These are phyloP conservation scores for Camelina hispida DNA, from an alignment of 345 rosid species.

Conservation along the genomic window DNA sequence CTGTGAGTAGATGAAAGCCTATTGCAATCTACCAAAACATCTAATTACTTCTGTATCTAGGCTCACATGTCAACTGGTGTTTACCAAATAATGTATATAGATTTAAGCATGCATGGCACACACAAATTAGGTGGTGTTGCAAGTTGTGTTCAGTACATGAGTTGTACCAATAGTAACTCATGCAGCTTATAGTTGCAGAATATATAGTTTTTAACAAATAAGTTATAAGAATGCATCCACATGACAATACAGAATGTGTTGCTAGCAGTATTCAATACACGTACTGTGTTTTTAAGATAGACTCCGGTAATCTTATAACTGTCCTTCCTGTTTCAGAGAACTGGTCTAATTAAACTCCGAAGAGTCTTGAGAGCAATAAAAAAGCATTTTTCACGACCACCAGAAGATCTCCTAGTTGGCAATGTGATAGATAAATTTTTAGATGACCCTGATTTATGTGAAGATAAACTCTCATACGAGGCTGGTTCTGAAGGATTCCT, in stretches of 20 bases:
- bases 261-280: slow-evolving; percentile 6
- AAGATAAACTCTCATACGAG: slow-evolving; percentile 80
- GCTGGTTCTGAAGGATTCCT: slow-evolving; percentile 89
- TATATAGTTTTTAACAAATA: slow-evolving; percentile 15
- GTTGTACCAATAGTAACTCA: slow-evolving; percentile 22
- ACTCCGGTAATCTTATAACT: slow-evolving; percentile 32
- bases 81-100: slow-evolving; percentile 18
- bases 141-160: slow-evolving; percentile 19
- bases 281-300: slow-evolving; percentile 22
- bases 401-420: slow-evolving; percentile 76
- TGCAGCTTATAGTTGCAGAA: slow-evolving; percentile 7
- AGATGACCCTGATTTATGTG: slow-evolving; percentile 83
- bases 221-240: slow-evolving; percentile 21
- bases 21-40: slow-evolving; percentile 9
- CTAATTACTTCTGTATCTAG: slow-evolving; percentile 21
- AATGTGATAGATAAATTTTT: slow-evolving; percentile 85
- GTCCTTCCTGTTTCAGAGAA: slow-evolving; percentile 64
- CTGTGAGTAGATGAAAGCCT: slow-evolving; percentile 4
- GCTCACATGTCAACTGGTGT: slow-evolving; percentile 33
- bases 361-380: slow-evolving; percentile 94
- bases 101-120: slow-evolving; percentile 17
- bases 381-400: slow-evolving; percentile 93
- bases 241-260: slow-evolving; percentile 16
- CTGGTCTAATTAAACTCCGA: slow-evolving; percentile 93
- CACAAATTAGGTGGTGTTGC: slow-evolving; percentile 21